Base-by-base conservation (phyloP, 768 basidiomycete species). In the Xanthoconium stramineum region DNA sequence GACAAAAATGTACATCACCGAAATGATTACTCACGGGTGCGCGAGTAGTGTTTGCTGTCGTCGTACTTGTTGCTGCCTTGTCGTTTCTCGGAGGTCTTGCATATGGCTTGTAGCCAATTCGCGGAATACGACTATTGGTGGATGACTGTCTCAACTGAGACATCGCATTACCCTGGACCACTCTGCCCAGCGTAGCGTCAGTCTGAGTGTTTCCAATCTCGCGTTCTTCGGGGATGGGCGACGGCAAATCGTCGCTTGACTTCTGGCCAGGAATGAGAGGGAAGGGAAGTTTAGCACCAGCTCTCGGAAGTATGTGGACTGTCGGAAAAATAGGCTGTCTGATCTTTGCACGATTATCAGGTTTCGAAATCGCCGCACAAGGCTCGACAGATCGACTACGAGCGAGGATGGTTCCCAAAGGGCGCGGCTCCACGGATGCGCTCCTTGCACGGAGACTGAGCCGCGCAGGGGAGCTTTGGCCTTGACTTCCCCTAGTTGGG, bases 21-120 rank as follows among this genome's bases (percentile, higher is more conserved):
- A 40, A 44, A 11, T 29, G 36, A 47, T 19, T 46, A 60, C 65
- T 58, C 56, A 72, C 70, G n/a, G 56, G 20, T 11, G 53, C 55
- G 17, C 56, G 57, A 46, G 52, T 20, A 48, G 19, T 11, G 30
- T 47, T 47, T 35, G 35, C 20, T n/a, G 53, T 59, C 38, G 58
- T 56, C 20, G 60, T 44, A 38, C n/a, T 48, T 35, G 30, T 15
- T n/a, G 47, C 29, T 33, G 17, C 17, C 37, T 35, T 64, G 44
- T 44, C 58, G 11, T 50, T 52, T 35, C 52, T 57, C 10, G 61
- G 50, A 48, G 75, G 75, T 55, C 82, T 76, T 32, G 78, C 70
- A 67, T 86, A 87, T 3, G 84, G 85, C 52, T 85, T 86, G 28
- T 67, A 68, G 36, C 77, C 78, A 40, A 83, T 82, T 56, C 85